These are phyloP conservation scores for Myochromella boudieri DNA, from an alignment of 768 basidiomycete species.

Conservation along the genomic window DNA sequence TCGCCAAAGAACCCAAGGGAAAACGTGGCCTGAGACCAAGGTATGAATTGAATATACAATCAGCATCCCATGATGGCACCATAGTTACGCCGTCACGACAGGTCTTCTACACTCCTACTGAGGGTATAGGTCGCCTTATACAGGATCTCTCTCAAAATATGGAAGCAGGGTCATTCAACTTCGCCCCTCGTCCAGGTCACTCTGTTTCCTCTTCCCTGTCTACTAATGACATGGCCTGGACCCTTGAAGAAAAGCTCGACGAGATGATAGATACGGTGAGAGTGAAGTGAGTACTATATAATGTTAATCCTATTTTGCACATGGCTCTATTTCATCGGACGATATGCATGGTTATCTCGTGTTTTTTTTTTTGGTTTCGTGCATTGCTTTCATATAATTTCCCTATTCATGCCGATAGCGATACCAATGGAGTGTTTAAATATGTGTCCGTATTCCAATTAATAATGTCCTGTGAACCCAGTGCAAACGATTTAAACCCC, in stretches of 20 bases:
- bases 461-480: conserved; percentile 16
- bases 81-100: conserved; percentile 34
- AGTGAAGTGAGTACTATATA: conserved; percentile 20
- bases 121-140: conserved; percentile 81
- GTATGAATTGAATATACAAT: conserved; percentile 38
- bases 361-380: conserved; percentile 21
- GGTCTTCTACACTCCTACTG: conserved; percentile 75
- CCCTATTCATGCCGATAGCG: conserved; percentile 16
- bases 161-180: conserved; percentile 84
- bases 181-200: conserved; percentile 43
- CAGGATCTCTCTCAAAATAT: conserved; percentile 79
- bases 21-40: conserved; percentile 80
- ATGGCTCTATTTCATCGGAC: conserved; percentile 22
- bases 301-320: conserved; percentile 17
- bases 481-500: conserved; percentile 34
- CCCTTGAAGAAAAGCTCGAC: conserved; percentile 75
- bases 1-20: conserved; percentile 58
- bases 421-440: conserved; percentile 23
- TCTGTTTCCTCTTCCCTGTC: conserved; percentile 68
- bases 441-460: conserved; percentile 18
- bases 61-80: conserved; percentile 20
- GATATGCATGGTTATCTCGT: conserved; percentile 8
- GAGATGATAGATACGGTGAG: conserved; percentile 60
- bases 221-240: conserved; percentile 62
- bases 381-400: conserved; percentile 22